These are phyloP conservation scores for Fragosphaeria purpurea DNA, from an alignment of 2,329 filamentous ascomycete genomes.

Conservation along the genomic window DNA sequence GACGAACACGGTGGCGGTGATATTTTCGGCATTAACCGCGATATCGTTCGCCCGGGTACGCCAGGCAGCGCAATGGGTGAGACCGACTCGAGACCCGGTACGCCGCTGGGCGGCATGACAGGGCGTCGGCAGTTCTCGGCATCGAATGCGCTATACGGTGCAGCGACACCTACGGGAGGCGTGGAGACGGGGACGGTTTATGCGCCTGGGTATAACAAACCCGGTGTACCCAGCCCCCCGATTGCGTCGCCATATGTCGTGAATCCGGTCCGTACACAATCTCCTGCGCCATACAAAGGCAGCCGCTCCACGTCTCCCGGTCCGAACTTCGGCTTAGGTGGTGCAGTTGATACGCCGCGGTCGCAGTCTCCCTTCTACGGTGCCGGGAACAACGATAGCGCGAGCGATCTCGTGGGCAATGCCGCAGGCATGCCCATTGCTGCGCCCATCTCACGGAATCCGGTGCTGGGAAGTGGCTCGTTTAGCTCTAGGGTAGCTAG, in stretches of 20 bases:
- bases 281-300: constrained; percentile 6
- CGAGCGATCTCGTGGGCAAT: constrained; percentile 40
- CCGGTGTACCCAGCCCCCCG: constrained; percentile 6
- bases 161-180: neutral
- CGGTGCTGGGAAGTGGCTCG: neutral
- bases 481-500: neutral
- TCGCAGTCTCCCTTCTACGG: constrained; percentile 39
- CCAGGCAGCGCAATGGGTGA: constrained; percentile 40
- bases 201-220: constrained; percentile 12
- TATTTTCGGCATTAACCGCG: constrained; percentile 49
- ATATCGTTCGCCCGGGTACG: constrained; percentile 52
- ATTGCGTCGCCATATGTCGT: constrained; percentile 1
- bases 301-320: constrained; percentile 8
- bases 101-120: constrained; percentile 32
- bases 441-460: neutral
- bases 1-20: constrained; percentile 76
- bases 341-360: constrained; percentile 19
- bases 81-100: constrained; percentile 39
- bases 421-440: constrained; percentile 42
- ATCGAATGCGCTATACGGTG: neutral
- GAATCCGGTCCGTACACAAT: constrained; percentile 5
- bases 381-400: constrained; percentile 43
- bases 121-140: constrained; percentile 15
- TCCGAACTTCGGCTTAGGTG: constrained; percentile 16
- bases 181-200: constrained; percentile 10